phyloP scores from a whole-genome alignment of 345 rosid species.

The Eucalyptus marginata region DNA sequence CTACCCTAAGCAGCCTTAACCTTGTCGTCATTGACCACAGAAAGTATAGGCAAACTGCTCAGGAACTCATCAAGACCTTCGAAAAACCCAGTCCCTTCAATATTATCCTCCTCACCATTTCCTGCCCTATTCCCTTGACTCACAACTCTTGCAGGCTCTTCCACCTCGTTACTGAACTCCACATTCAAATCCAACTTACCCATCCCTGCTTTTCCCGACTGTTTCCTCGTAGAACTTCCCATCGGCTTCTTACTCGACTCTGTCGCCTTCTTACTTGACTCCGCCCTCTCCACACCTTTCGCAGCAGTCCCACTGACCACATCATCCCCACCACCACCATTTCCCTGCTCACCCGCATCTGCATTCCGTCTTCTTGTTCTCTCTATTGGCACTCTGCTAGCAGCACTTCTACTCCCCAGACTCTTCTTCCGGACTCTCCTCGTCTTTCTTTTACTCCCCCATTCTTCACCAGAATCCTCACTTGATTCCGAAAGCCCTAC shows the following conservation, averaged over 20 bases:
- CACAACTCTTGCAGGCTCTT: constrained; percentile 39
- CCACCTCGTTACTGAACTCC: constrained; percentile 84
- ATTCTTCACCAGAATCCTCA: constrained; percentile 40
- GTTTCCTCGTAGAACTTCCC: constrained; percentile 36
- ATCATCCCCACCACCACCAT: neutral
- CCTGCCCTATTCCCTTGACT: constrained; percentile 35
- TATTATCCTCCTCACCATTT: constrained; percentile 57
- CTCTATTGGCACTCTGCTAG: constrained; percentile 22
- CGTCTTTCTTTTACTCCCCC: constrained; percentile 37
- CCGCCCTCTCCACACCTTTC: neutral
- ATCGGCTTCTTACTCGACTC: constrained; percentile 5
- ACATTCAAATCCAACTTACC: constrained; percentile 95
- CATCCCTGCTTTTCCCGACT: constrained; percentile 37
- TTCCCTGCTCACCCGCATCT: neutral
- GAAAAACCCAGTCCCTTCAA: constrained; percentile 73
- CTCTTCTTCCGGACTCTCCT: constrained; percentile 30
- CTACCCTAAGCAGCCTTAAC: constrained; percentile 65
- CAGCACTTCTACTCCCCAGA: constrained; percentile 10
- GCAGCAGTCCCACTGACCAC: neutral
- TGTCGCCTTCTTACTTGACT: neutral
- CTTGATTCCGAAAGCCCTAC: constrained; percentile 46
- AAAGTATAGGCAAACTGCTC: constrained; percentile 85
- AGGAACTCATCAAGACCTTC: constrained; percentile 97
- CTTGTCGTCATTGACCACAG: constrained; percentile 71
- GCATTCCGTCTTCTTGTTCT: constrained; percentile 2